These are phyloP conservation scores for Spathaspora girioi DNA, from an alignment of 805 yeast species.

Conservation along the genomic window DNA sequence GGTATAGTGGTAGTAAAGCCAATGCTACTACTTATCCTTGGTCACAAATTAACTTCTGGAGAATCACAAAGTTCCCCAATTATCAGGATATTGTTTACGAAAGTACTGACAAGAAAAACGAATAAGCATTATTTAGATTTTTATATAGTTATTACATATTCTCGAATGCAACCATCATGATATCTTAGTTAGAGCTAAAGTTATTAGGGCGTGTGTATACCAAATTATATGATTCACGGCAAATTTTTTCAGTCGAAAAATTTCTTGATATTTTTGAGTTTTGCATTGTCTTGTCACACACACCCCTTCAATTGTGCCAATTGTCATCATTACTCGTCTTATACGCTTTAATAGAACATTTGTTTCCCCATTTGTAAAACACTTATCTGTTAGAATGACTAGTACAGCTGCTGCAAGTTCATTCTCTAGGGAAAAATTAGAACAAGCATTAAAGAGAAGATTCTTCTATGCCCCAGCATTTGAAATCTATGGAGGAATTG, in stretches of 20 bases:
- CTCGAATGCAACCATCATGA: too few species aligned
- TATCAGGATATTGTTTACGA: constrained; percentile 20
- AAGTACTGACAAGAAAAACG: neutral
- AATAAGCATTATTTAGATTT: neutral
- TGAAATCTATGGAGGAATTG: constrained; percentile 97
- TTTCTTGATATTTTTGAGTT: neutral
- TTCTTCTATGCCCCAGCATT: constrained; percentile 97
- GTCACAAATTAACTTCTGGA: constrained; percentile 31
- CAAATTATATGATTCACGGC: neutral
- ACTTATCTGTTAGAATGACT: constrained; percentile 20
- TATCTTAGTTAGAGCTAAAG: too few species aligned
- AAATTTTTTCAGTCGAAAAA: neutral
- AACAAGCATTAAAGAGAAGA: constrained; percentile 88
- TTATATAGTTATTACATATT: neutral
- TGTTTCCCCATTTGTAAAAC: neutral
- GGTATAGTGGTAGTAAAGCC: constrained; percentile 28
- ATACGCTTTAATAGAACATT: neutral
- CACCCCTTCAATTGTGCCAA: neutral
- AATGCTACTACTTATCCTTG: constrained; percentile 36
- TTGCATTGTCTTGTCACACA: neutral
- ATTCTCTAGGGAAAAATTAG: constrained; percentile 84
- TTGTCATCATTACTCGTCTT: neutral
- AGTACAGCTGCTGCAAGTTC: constrained; percentile 25
- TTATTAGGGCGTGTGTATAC: neutral
- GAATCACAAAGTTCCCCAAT: constrained; percentile 21